Base-by-base conservation (phyloP, 2,329 filamentous ascomycete species). In the Nemania diffusa region DNA sequence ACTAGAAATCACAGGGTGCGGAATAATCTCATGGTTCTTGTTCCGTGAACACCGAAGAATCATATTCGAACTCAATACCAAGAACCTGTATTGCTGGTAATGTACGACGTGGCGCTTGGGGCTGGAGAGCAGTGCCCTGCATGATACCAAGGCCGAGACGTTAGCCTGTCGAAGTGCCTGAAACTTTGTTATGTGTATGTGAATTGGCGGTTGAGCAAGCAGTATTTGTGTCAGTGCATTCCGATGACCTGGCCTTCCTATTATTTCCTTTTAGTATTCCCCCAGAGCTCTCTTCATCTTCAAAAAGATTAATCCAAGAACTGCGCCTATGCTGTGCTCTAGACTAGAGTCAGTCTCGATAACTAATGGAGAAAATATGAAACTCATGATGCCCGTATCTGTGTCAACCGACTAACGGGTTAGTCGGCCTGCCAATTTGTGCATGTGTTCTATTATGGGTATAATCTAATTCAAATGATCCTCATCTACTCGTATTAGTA, bases 191-290 rank as follows among this genome's bases (percentile, higher is more conserved):
- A 76, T 76, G 76, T 79, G 75, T 75, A 67, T 67, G 61, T 63
- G 75, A 77, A 71, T 75, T 79, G 74, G 79, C 75, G 77, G 77
- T 76, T 76, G 70, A 78, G 74, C 75, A 79, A 77, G 76, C 75
- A 79, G 73, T 77, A 76, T 77, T 78, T 76, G 72, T 73, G 75
- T 72, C 75, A 69, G 70, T 67, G 66, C 68, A 72, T 69, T 74
- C 71, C 72, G 71, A 73, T 72, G 73, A 72, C 37, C 77, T 80
- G 79, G 80, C 77, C 71, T 81, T 81, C 72, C 79, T 81, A 76
- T 79, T 80, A 80, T 81, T 81, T 80, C 74, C 76, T 81, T 80
- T 81, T 83, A 83, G 78, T 83, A 80, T 79, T 79, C 75, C 76
- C 75, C 74, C 71, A 69, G 69, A 74, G 73, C 74, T 79, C 74